These are phyloP conservation scores for Phascolomyces articulosus DNA, from an alignment of 371 early-diverging fungal species.

Conservation along the genomic window DNA sequence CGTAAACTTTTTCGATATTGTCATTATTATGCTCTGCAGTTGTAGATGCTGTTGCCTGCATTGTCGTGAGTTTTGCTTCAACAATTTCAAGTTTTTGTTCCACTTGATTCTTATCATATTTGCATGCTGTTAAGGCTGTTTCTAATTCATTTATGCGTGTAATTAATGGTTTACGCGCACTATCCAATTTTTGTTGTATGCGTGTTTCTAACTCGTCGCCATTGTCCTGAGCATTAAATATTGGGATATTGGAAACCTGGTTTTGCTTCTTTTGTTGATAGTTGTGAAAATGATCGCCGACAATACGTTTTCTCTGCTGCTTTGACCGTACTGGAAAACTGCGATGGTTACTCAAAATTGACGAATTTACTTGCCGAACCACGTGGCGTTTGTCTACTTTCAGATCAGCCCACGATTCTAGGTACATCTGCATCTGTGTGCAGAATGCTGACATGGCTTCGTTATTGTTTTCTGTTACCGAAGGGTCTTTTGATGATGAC, in stretches of 20 bases:
- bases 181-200: not conserved
- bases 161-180: not conserved
- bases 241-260: not conserved
- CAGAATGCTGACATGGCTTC: conserved; percentile 1
- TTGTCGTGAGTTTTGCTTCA: not conserved
- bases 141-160: not conserved
- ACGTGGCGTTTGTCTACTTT: conserved; percentile 1
- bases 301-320: not conserved
- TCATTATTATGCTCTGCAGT: no score
- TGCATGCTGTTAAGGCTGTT: not conserved
- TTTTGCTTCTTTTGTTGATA: not conserved
- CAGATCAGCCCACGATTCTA: conserved; percentile 5
- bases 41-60: not conserved
- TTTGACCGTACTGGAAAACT: not conserved
- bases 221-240: no score
- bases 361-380: not conserved
- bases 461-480: not conserved
- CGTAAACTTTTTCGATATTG: no score
- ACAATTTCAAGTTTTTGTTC: not conserved
- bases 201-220: not conserved
- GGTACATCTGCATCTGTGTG: not conserved
- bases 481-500: not conserved
- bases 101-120: not conserved
- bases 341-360: not conserved
- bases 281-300: not conserved